phyloP scores from a whole-genome alignment of 2,329 filamentous ascomycete genomes.

The Claviceps humidiphila region DNA sequence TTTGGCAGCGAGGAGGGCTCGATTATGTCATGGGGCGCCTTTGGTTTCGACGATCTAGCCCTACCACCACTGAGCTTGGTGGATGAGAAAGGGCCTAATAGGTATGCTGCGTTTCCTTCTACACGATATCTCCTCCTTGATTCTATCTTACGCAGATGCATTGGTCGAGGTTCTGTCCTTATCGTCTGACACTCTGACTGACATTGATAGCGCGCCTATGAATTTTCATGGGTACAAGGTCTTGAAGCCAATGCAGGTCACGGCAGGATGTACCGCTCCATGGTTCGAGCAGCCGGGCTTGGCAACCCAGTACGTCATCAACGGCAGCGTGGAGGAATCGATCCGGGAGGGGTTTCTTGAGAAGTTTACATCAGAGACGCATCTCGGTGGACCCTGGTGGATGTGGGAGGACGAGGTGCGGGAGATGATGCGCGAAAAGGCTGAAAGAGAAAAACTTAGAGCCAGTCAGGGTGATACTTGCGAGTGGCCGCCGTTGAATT shows the following conservation, averaged over 20 bases:
- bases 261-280: neutral
- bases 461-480: no score
- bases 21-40: neutral
- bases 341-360: neutral
- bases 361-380: no score
- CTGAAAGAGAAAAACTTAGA: no score
- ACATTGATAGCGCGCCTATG: neutral
- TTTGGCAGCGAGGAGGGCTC: neutral
- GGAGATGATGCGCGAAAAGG: no score
- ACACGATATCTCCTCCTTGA: no score
- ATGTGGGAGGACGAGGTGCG: no score
- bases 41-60: neutral
- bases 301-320: neutral
- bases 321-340: neutral
- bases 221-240: constrained; percentile 1
- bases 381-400: no score
- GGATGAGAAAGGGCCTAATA: neutral
- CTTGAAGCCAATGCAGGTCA: neutral
- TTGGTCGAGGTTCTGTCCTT: neutral
- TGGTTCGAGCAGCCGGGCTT: constrained; percentile 2
- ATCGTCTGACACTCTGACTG: neutral
- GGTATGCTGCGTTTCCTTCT: neutral
- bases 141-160: no score
- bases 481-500: no score
- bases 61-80: neutral